phyloP scores from a whole-genome alignment of 2,329 filamentous ascomycete species.

The Xylaria sp. region DNA sequence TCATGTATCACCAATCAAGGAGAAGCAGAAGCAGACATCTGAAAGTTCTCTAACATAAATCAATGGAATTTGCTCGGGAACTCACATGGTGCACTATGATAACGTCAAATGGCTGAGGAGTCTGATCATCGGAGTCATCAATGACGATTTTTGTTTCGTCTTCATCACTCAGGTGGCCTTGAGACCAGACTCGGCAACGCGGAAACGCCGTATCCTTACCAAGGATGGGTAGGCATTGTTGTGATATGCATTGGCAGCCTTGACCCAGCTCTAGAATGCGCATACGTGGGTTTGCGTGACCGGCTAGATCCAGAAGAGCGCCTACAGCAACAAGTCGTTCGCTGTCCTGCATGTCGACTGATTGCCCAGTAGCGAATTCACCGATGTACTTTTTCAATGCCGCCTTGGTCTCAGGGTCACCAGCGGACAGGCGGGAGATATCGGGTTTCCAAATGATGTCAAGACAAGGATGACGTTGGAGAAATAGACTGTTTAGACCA shows the following conservation, averaged over 20 bases:
- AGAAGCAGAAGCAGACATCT: neutral
- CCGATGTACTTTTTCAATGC: neutral
- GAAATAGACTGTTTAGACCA: neutral
- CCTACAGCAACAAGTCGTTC: conserved; percentile 1
- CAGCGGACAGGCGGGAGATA: neutral
- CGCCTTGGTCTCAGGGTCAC: neutral
- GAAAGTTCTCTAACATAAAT: neutral
- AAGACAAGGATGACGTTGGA: conserved; percentile 18
- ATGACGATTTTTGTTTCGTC: conserved; percentile 4
- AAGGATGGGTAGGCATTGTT: conserved; percentile 5
- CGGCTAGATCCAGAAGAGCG: conserved; percentile 18
- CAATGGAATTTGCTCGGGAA: neutral
- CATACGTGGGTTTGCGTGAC: conserved; percentile 22
- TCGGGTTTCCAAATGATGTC: conserved; percentile 24
- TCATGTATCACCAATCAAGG: too few species aligned
- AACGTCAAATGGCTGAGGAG: conserved; percentile 7
- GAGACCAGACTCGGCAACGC: conserved; percentile 5
- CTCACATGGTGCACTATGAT: conserved; percentile 10
- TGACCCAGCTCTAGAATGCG: conserved; percentile 13
- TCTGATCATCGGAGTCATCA: conserved; percentile 6
- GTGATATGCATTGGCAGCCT: neutral
- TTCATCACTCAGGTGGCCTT: neutral
- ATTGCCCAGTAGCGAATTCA: neutral
- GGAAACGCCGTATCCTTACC: conserved; percentile 14
- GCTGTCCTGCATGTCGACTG: neutral